These are phyloP conservation scores for Stenogyne calaminthoides DNA, from an alignment of 305 asterid species.

Conservation along the genomic window DNA sequence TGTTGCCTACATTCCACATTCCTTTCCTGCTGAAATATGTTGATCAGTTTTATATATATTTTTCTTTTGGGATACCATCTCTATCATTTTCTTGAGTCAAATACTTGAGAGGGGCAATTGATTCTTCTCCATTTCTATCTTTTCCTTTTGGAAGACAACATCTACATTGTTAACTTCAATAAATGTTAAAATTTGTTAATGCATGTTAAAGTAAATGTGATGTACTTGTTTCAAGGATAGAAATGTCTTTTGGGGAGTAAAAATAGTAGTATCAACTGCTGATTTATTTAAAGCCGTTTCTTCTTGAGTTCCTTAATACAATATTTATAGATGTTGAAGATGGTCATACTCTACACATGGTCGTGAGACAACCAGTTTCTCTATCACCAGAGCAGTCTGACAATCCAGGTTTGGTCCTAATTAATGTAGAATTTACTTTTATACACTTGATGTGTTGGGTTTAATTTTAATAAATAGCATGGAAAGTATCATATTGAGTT, in stretches of 20 bases:
- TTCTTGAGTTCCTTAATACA: constrained; percentile 55
- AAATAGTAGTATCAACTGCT: constrained; percentile 20
- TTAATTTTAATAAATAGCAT: constrained; percentile 9
- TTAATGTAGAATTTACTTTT: constrained; percentile 16
- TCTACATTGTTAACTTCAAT: background rate
- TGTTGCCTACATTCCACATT: constrained; percentile 10
- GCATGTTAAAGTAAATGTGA: background rate
- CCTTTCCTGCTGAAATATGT: background rate
- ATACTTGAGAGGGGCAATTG: background rate
- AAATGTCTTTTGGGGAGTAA: constrained; percentile 6
- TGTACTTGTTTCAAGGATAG: background rate
- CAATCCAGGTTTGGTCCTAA: constrained; percentile 58
- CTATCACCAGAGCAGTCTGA: constrained; percentile 53
- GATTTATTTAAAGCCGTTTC: constrained; percentile 13
- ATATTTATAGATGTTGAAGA: constrained; percentile 81
- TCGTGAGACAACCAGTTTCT: constrained; percentile 78
- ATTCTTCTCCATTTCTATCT: background rate
- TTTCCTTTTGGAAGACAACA: background rate
- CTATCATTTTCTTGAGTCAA: background rate
- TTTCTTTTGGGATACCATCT: background rate
- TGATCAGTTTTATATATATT: background rate
- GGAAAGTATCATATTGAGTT: background rate
- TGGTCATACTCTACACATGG: constrained; percentile 95
- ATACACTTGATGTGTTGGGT: background rate
- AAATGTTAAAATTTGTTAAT: background rate